Evolutionary conservation across 192 early-diverging fungal genomes (phyloP).

Genomic region (Backusella parvicylindrica): DNA sequence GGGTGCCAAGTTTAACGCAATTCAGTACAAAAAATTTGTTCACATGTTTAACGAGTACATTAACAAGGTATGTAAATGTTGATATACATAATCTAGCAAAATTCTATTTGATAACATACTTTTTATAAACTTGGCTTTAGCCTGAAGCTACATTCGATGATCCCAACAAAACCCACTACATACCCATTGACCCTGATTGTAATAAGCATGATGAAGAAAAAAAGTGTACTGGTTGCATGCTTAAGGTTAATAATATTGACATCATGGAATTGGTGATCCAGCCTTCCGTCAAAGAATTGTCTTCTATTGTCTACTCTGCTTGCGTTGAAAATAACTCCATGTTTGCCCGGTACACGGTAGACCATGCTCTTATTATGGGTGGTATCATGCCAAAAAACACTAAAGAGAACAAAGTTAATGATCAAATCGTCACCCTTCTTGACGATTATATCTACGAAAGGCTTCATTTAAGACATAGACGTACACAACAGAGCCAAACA

Average conservation of each 20-base stretch:
- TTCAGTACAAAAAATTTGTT: background rate
- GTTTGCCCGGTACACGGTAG: background rate
- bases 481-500: background rate
- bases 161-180: background rate
- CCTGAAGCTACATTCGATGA: background rate
- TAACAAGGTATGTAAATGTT: background rate
- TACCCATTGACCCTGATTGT: background rate
- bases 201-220: background rate
- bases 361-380: background rate
- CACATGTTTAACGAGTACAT: background rate
- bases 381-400: background rate
- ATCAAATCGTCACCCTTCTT: background rate
- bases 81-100: background rate
- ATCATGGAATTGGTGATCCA: background rate
- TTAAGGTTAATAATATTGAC: background rate
- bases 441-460: background rate
- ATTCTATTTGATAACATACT: no score
- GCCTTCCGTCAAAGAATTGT: background rate
- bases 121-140: no score
- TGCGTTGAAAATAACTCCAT: background rate
- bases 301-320: background rate
- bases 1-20: background rate
- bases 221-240: background rate
- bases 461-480: background rate
- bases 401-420: background rate